Percentiles rank a stretch among this genome's conserved stretches.
These are phyloP conservation scores for Stereocaulon alpinum DNA, from an alignment of 495 filamentous ascomycete genomes.

Conservation along the genomic window DNA sequence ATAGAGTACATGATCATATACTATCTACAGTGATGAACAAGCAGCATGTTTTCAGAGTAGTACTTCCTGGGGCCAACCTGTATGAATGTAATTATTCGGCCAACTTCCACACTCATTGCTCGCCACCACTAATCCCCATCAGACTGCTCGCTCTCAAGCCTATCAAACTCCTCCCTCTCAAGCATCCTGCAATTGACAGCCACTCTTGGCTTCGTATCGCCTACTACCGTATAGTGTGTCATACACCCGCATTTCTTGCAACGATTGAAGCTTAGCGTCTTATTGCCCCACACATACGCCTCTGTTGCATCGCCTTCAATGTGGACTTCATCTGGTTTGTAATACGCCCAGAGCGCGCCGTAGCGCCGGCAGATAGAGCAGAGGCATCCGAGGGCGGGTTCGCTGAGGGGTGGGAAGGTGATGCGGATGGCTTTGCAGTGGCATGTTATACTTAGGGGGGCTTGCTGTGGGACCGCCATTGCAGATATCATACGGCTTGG, in stretches of 20 bases:
- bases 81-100: no score
- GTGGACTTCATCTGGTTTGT: neutral
- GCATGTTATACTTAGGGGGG: neutral
- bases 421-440: constrained; percentile 10
- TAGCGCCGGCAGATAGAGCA: constrained; percentile 12
- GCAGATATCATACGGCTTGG: no score
- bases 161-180: constrained; percentile 3
- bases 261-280: neutral
- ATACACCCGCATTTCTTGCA: constrained; percentile 2
- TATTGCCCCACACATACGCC: neutral
- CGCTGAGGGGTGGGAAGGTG: constrained; percentile 1
- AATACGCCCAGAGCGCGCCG: constrained; percentile 9
- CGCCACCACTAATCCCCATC: no score
- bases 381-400: neutral
- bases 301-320: constrained; percentile 6
- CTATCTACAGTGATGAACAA: no score
- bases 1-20: no score
- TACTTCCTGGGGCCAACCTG: no score
- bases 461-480: neutral
- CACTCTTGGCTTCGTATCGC: neutral
- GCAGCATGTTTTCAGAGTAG: no score
- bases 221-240: neutral
- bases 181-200: constrained; percentile 10
- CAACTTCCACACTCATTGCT: no score
- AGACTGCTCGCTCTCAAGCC: neutral